Percentiles rank a stretch among this genome's conserved stretches.
phyloP scores from a whole-genome alignment of 176 grass and related monocot genomes.

The Musa beccarii region DNA sequence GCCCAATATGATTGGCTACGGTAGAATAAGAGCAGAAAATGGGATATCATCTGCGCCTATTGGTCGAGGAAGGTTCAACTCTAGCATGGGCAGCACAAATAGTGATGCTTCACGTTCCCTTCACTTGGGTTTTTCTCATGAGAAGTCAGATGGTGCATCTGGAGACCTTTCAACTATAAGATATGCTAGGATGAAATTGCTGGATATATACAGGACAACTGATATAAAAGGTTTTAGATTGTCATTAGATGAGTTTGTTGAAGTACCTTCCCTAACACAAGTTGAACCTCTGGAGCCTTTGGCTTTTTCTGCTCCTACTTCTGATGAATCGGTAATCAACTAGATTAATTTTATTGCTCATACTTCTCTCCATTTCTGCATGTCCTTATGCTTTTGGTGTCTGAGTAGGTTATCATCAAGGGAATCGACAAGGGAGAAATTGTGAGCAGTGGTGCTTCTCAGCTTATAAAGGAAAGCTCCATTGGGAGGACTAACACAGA shows the following conservation, averaged over 20 bases:
- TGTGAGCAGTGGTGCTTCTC: conserved; percentile 66
- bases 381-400: conserved; percentile 18
- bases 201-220: conserved; percentile 83
- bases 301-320: conserved; percentile 65
- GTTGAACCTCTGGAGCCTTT: conserved; percentile 67
- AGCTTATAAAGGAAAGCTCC: conserved; percentile 63
- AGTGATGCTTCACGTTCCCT: conserved; percentile 46
- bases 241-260: conserved; percentile 51
- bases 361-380: background rate
- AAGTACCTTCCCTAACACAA: conserved; percentile 49
- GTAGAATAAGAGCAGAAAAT: conserved; percentile 58
- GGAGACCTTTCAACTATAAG: conserved; percentile 43
- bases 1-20: conserved; percentile 46
- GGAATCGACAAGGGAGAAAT: conserved; percentile 98
- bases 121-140: conserved; percentile 43
- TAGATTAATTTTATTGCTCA: conserved; percentile 4
- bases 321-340: conserved; percentile 71
- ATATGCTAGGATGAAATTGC: conserved; percentile 97
- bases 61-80: conserved; percentile 57
- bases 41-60: conserved; percentile 35
- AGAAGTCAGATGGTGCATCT: conserved; percentile 57
- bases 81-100: conserved; percentile 33
- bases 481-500: conserved; percentile 53
- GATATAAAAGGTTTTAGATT: conserved; percentile 54
- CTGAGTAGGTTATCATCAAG: conserved; percentile 62